Conservation (phyloP, 495 filamentous ascomycete genomes). For the Penicillium arizonense region DNA sequence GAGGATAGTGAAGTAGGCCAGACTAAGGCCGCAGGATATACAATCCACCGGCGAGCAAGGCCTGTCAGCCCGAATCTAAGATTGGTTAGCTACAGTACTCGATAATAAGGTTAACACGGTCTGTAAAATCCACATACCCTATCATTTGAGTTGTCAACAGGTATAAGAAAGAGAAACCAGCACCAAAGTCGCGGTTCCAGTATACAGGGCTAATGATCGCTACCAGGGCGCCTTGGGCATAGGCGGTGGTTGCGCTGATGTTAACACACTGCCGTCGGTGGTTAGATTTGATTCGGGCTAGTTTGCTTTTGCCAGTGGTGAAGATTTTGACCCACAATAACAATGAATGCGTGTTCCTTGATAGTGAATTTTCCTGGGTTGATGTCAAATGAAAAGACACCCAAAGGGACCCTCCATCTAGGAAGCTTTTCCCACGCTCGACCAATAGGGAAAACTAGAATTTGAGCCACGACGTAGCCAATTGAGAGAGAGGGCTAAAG, state of each 20-base stretch:
- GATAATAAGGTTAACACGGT: background rate
- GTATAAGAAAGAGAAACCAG: slow-evolving; percentile 61
- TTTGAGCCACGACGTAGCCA: slow-evolving; percentile 60
- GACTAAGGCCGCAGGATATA: slow-evolving; percentile 44
- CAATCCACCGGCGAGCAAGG: slow-evolving; percentile 59
- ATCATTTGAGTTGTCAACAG: slow-evolving; percentile 63
- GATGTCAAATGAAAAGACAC: slow-evolving; percentile 44
- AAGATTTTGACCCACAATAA: slow-evolving; percentile 50
- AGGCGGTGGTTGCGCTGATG: slow-evolving; percentile 41
- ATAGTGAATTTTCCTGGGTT: slow-evolving; percentile 69
- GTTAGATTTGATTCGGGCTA: background rate
- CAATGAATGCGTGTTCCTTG: slow-evolving; percentile 69
- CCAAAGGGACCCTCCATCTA: slow-evolving; percentile 60
- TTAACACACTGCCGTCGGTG: slow-evolving; percentile 22
- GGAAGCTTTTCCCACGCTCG: slow-evolving; percentile 45
- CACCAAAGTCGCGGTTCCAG: slow-evolving; percentile 60
- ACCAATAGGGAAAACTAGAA: slow-evolving; percentile 59
- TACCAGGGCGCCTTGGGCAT: slow-evolving; percentile 59
- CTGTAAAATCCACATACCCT: slow-evolving; percentile 37
- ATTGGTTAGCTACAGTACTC: background rate
- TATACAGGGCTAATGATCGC: slow-evolving; percentile 51
- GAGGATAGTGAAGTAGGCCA: slow-evolving; percentile 33
- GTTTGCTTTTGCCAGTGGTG: background rate
- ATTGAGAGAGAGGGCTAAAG: slow-evolving; percentile 81
- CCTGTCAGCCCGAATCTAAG: slow-evolving; percentile 56